Evolutionary conservation across 106 monocot species (phyloP).

Genomic region (Agapanthus africanus): DNA sequence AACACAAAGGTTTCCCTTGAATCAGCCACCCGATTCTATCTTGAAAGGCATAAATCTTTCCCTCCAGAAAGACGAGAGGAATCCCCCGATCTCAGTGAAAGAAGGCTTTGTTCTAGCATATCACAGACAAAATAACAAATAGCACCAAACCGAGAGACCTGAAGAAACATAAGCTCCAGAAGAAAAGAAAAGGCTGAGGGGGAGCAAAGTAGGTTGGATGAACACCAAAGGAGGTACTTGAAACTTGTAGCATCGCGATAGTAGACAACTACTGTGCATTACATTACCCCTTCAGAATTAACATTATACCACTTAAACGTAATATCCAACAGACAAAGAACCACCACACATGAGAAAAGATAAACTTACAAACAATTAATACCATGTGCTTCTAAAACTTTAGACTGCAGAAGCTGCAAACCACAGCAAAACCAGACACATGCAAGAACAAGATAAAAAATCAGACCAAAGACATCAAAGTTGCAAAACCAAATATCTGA

Average conservation of each 20-base stretch:
- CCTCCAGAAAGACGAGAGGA: no score
- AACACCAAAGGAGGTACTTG: not conserved
- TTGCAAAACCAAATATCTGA: no score
- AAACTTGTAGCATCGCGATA: not conserved
- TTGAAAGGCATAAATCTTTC: no score
- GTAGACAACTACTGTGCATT: not conserved
- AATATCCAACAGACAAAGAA: not conserved
- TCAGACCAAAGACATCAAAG: constrained; percentile 2
- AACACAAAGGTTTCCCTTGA: no score
- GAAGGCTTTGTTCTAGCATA: no score
- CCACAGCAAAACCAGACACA: not conserved
- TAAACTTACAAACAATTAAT: not conserved
- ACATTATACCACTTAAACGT: not conserved
- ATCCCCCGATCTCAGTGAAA: no score
- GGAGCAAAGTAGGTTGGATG: not conserved
- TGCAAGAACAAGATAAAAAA: not conserved
- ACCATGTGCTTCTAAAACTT: not conserved
- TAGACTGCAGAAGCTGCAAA: not conserved
- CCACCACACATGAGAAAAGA: not conserved
- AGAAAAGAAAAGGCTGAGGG: not conserved
- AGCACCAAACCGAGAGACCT: not conserved
- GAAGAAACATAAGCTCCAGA: not conserved
- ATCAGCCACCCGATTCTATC: no score
- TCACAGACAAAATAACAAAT: not conserved
- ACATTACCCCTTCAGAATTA: no score